These are phyloP conservation scores for Venturia effusa DNA, from an alignment of 2,329 filamentous ascomycete genomes.

Conservation along the genomic window DNA sequence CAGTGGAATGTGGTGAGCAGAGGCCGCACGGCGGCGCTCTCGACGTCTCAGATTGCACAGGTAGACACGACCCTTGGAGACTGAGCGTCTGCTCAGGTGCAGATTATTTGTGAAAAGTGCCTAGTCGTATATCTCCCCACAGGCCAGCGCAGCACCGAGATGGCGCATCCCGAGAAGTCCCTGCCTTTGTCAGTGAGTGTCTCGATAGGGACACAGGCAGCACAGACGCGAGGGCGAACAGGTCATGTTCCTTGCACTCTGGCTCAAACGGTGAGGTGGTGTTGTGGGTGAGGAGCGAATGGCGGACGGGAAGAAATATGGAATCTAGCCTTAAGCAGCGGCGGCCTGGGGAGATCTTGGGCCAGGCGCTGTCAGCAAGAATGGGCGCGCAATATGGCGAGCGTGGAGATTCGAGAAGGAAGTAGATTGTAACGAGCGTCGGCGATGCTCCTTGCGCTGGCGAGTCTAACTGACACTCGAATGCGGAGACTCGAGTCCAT, in stretches of 20 bases:
- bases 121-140: not conserved
- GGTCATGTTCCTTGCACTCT: slow-evolving; percentile 1
- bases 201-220: not conserved
- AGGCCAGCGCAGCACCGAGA: not conserved
- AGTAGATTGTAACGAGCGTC: slow-evolving; percentile 2
- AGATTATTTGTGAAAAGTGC: slow-evolving; percentile 2
- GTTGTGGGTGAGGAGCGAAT: not conserved
- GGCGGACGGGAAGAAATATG: not conserved
- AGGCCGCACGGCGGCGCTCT: not conserved
- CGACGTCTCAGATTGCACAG: slow-evolving; percentile 2
- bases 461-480: slow-evolving; percentile 1
- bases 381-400: not conserved
- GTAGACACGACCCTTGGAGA: not conserved
- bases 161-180: not conserved
- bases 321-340: not conserved
- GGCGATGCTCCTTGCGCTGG: slow-evolving; percentile 3
- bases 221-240: slow-evolving; percentile 5
- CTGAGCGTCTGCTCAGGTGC: not conserved
- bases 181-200: not conserved
- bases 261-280: slow-evolving; percentile 2
- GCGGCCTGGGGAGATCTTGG: not conserved
- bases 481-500: slow-evolving; percentile 1
- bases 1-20: not conserved
- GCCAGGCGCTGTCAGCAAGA: not conserved
- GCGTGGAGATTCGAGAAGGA: not conserved